Conservation (phyloP, 1,139 yeast species). For the Blastobotrys persicus region DNA sequence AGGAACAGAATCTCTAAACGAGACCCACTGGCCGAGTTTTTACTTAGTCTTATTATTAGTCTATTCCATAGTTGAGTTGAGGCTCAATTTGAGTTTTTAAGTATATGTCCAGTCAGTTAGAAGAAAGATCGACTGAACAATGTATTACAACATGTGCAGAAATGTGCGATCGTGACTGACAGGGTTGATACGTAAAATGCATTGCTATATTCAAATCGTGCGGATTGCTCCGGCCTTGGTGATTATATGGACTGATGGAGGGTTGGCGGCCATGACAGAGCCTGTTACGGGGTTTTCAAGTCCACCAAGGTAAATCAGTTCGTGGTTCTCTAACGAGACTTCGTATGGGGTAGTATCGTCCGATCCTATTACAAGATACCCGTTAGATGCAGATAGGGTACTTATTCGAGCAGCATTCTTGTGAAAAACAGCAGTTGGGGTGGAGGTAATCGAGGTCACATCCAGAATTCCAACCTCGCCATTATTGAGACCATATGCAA, state of each 20-base stretch:
- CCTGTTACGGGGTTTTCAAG: neutral
- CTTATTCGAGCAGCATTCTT: neutral
- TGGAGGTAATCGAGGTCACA: neutral
- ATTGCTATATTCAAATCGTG: neutral
- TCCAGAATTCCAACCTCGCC: constrained; percentile 2
- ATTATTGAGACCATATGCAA: constrained; percentile 7
- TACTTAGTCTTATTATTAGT: too few relatives aligned
- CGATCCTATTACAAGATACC: neutral
- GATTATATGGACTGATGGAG: neutral
- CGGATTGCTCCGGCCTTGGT: neutral
- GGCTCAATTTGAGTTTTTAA: too few relatives aligned
- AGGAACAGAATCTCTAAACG: too few relatives aligned
- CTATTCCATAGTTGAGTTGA: too few relatives aligned
- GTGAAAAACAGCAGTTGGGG: neutral
- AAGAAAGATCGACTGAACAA: too few relatives aligned
- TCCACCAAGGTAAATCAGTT: neutral
- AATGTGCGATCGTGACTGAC: neutral
- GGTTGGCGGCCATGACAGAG: neutral
- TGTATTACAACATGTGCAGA: too few relatives aligned
- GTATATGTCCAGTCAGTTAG: too few relatives aligned
- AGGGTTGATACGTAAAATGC: neutral
- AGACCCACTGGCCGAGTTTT: too few relatives aligned
- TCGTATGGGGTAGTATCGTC: neutral
- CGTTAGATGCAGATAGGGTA: neutral
- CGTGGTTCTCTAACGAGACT: neutral